Percentiles rank a stretch among this genome's conserved stretches.
Conservation (phyloP, 2,329 filamentous ascomycete genomes). For the Alternaria solani region DNA sequence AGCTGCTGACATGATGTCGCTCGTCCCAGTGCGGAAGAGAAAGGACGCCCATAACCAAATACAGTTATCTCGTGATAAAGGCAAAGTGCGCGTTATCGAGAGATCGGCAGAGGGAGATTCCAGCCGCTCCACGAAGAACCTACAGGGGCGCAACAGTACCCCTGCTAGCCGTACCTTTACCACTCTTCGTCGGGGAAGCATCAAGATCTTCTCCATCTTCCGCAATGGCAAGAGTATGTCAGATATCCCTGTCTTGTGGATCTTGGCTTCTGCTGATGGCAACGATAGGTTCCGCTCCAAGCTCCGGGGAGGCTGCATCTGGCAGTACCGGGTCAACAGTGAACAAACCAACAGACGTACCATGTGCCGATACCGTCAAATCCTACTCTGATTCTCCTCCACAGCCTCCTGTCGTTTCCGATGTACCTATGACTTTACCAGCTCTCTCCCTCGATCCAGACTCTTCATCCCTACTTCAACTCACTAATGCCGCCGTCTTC, state of each 20-base stretch:
- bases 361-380: constrained; percentile 16
- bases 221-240: constrained; percentile 41
- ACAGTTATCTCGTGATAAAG: constrained; percentile 35
- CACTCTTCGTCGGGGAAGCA: constrained; percentile 41
- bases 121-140: constrained; percentile 21
- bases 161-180: constrained; percentile 37
- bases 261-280: constrained; percentile 3
- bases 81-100: constrained; percentile 47
- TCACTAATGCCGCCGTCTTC: constrained; percentile 39
- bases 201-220: constrained; percentile 48
- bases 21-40: constrained; percentile 42
- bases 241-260: background rate
- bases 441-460: constrained; percentile 20
- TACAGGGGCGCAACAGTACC: constrained; percentile 24
- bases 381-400: constrained; percentile 13
- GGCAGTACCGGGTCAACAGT: constrained; percentile 21
- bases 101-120: constrained; percentile 20
- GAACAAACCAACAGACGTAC: constrained; percentile 23
- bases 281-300: constrained; percentile 25
- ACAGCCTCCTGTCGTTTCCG: constrained; percentile 25
- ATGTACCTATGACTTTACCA: constrained; percentile 19
- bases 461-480: constrained; percentile 31
- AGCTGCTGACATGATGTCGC: constrained; percentile 40
- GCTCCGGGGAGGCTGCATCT: constrained; percentile 12
- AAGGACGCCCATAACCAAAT: constrained; percentile 37